These are phyloP conservation scores for Candida wancherniae DNA, from an alignment of 805 yeast species.

Conservation along the genomic window DNA sequence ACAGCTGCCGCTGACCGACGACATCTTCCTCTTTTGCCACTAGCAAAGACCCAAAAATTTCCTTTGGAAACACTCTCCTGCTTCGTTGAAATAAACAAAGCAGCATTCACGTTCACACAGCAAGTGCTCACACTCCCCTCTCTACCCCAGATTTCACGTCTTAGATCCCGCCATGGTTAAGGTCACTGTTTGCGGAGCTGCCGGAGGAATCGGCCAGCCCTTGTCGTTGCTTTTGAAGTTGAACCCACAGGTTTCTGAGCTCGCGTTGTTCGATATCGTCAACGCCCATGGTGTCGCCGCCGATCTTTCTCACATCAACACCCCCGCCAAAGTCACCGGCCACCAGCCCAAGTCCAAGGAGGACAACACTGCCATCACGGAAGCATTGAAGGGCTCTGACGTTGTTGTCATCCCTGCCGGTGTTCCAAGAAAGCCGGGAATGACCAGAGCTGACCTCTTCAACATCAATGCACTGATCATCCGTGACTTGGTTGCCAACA, in stretches of 20 bases:
- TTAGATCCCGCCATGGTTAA: constrained; percentile 31
- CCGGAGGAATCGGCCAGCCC: constrained; percentile 48
- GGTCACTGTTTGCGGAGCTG: constrained; percentile 47
- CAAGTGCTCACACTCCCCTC: no score
- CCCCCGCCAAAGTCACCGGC: constrained; percentile 37
- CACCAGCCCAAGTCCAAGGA: constrained; percentile 37
- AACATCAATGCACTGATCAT: constrained; percentile 43
- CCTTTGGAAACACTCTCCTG: no score
- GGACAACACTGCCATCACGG: constrained; percentile 32
- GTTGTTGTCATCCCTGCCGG: constrained; percentile 45
- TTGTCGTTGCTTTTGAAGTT: constrained; percentile 39
- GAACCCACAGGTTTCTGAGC: constrained; percentile 34
- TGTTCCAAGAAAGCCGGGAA: constrained; percentile 46
- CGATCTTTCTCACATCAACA: constrained; percentile 39
- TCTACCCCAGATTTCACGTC: no score
- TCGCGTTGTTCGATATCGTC: constrained; percentile 40
- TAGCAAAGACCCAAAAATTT: no score
- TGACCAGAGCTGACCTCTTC: constrained; percentile 45
- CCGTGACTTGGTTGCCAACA: constrained; percentile 39
- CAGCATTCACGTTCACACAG: no score
- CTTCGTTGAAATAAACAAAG: no score
- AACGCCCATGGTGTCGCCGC: constrained; percentile 46
- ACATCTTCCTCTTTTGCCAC: no score
- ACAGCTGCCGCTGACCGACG: no score
- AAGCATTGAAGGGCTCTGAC: constrained; percentile 35